Evolutionary conservation across 352 stramenopile genomes (phyloP).

Genomic region (Thalassiosira oceanica): DNA sequence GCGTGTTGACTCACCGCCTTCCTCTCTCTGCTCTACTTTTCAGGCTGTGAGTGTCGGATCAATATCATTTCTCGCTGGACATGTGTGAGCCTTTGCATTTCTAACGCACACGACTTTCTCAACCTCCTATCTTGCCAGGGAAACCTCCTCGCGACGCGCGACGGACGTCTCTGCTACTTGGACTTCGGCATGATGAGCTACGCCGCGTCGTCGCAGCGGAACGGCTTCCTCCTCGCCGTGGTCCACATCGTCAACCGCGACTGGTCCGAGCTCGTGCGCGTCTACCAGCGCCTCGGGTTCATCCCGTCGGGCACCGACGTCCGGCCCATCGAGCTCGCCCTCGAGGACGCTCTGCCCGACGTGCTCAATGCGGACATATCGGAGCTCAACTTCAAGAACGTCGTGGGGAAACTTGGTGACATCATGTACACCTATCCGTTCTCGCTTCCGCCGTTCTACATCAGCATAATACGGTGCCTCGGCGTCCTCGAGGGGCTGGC

Average conservation of each 20-base stretch:
- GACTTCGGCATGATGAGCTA: conserved; percentile 89
- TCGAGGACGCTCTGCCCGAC: conserved; percentile 83
- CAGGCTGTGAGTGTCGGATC: too few relatives aligned
- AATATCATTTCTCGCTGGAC: too few relatives aligned
- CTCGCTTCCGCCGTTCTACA: conserved; percentile 76
- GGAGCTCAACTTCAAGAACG: conserved; percentile 70
- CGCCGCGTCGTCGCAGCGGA: conserved; percentile 77
- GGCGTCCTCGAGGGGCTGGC: conserved; percentile 74
- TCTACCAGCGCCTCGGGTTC: conserved; percentile 83
- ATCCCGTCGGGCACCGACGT: conserved; percentile 65
- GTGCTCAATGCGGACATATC: conserved; percentile 79
- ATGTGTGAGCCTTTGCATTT: too few relatives aligned
- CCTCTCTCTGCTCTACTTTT: too few relatives aligned
- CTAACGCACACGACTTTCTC: not conserved
- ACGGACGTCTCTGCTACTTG: conserved; percentile 85
- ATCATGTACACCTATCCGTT: conserved; percentile 73
- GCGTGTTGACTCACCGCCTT: too few relatives aligned
- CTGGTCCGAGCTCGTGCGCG: conserved; percentile 78
- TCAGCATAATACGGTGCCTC: conserved; percentile 75
- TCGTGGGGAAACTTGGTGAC: conserved; percentile 58
- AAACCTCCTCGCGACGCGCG: conserved; percentile 83
- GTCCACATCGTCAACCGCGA: conserved; percentile 88
- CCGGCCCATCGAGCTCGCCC: conserved; percentile 74
- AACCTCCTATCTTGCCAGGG: conserved; percentile 26
- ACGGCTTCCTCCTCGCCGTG: conserved; percentile 85